Base-by-base conservation (phyloP, 2,329 filamentous ascomycete species). In the Tolypocladium inflatum region DNA sequence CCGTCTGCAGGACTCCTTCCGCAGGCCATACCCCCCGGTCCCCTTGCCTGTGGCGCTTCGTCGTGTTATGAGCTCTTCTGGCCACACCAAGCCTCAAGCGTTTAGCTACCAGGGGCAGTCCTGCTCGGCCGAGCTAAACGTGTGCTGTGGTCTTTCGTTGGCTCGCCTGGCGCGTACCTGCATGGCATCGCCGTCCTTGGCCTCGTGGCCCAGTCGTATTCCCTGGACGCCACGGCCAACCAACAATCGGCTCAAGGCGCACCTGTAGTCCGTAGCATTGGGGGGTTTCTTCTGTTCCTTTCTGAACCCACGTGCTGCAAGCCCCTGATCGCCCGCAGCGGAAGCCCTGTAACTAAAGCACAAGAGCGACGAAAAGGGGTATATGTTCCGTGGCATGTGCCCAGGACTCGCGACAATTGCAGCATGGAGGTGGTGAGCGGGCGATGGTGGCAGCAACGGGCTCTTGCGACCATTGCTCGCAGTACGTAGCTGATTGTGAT, bases 241-340 rank as follows among this genome's bases (percentile, higher is more conserved):
- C 48, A 51, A 35, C 48, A 51, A 50, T 33, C 48, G 30, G 30
- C 30, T n/a, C 48, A 51, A 11, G 15, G 26, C 7, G 23, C 23
- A 23, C 13, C 23, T 30, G 45, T 30, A 19, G 26, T 4, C 17
- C 35, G 35, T 37, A 13, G 35, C 35, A 4, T 50, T 33, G 23
- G 10, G 23, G 10, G 26, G 1, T 19, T 50, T 30, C 7, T 33
- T 6, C 2, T 33, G 45, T 50, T 33, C 23, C 26, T 19, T 26
- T 50, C 30, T 5, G 26, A 38, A n/a, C 41, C 33, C 39, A 39
- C 33, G n/a, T 26, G 30, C 57, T 55, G 57, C 57, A 58, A 58
- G 57, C 57, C 54, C 57, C 54, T 55, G 45, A 55, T 55, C 45
- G 45, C 35, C 45, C 30, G 45, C 57, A 51, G 52, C 48, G 38